Evolutionary conservation across 2,329 filamentous ascomycete species (phyloP).

Genomic region (Fusarium redolens): DNA sequence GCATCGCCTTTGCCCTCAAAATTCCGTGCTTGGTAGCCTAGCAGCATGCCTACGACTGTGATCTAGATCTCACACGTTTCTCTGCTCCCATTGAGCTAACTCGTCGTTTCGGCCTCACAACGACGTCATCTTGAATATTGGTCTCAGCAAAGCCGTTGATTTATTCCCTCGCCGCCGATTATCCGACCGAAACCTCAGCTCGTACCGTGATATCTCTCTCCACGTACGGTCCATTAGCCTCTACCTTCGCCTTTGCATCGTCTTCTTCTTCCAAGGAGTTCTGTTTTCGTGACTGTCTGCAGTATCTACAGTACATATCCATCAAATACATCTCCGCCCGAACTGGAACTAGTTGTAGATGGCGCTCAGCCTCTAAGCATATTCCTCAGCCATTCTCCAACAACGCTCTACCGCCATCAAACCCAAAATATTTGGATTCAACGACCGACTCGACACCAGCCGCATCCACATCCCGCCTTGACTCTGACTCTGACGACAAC

Average conservation of each 20-base stretch:
- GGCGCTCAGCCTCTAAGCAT: constrained; percentile 4
- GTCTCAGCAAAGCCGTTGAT: constrained; percentile 27
- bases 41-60: constrained; percentile 41
- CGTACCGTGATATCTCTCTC: constrained; percentile 29
- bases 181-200: constrained; percentile 23
- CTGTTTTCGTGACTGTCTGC: constrained; percentile 36
- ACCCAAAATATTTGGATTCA: constrained; percentile 16
- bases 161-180: constrained; percentile 31
- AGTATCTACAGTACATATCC: constrained; percentile 18
- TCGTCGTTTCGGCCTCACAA: constrained; percentile 22
- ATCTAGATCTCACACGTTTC: constrained; percentile 39
- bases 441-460: constrained; percentile 14
- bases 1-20: constrained; percentile 27
- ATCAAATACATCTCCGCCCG: constrained; percentile 11
- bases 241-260: constrained; percentile 9
- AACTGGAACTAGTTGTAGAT: constrained; percentile 16
- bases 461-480: constrained; percentile 22
- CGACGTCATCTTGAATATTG: constrained; percentile 37
- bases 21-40: constrained; percentile 30
- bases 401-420: constrained; percentile 27
- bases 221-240: constrained; percentile 8
- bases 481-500: constrained; percentile 21
- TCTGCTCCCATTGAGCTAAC: constrained; percentile 30
- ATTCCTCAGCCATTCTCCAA: constrained; percentile 18
- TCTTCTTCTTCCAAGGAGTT: constrained; percentile 6